phyloP scores from a whole-genome alignment of 2,329 filamentous ascomycete species.

The Paramyrothecium sp. region DNA sequence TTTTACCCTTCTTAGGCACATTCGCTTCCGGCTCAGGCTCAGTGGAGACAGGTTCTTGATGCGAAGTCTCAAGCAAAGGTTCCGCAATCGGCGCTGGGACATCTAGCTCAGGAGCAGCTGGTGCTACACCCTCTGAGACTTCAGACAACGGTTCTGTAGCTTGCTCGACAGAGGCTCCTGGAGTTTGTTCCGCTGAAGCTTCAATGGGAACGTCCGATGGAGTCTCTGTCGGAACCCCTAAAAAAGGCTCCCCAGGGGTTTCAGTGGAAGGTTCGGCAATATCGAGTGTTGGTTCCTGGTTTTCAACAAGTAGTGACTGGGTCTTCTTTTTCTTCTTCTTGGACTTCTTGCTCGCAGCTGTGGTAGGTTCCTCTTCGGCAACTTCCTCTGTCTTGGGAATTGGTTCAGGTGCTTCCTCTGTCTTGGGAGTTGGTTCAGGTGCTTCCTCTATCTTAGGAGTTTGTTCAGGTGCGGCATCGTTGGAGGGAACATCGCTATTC shows the following conservation, averaged over 20 bases:
- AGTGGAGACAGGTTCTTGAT: too few species aligned
- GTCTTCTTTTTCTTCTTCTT: conserved; percentile 2
- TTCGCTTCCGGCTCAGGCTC: neutral
- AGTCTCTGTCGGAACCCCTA: neutral
- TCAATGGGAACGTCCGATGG: neutral
- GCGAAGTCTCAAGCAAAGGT: too few species aligned
- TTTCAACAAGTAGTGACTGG: conserved; percentile 2
- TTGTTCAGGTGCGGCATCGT: neutral
- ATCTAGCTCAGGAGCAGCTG: neutral
- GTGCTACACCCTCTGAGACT: neutral
- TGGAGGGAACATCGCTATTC: neutral
- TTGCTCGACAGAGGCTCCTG: neutral
- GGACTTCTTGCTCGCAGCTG: neutral
- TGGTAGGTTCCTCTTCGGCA: neutral
- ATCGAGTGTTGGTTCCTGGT: neutral
- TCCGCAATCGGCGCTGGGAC: too few species aligned
- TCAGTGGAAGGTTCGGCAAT: neutral
- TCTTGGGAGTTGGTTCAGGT: neutral
- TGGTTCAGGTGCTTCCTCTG: neutral
- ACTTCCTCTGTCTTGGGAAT: neutral
- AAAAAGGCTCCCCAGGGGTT: neutral
- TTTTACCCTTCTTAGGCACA: neutral
- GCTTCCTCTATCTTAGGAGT: neutral
- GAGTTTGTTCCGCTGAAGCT: neutral
- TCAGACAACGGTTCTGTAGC: neutral